These are phyloP conservation scores for Encephalitozoon intestinalis DNA, from an alignment of 371 early-diverging fungal genomes.

Conservation along the genomic window DNA sequence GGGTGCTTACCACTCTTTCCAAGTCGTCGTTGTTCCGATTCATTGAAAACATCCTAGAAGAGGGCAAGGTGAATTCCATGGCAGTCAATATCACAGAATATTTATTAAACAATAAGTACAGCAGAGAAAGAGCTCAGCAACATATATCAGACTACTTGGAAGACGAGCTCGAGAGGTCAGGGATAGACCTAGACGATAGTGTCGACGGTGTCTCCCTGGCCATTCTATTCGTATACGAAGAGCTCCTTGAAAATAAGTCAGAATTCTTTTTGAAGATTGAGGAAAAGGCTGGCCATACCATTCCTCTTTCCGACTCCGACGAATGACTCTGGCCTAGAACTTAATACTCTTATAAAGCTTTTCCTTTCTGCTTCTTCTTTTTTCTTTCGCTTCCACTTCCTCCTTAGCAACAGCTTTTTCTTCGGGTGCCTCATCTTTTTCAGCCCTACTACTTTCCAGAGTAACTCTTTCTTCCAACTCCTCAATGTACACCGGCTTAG, in stretches of 20 bases:
- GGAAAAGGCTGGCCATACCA: background rate
- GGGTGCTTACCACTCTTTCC: background rate
- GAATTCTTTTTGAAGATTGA: constrained; percentile 1
- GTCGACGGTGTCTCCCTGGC: constrained; percentile 4
- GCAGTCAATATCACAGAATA: background rate
- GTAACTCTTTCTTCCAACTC: background rate
- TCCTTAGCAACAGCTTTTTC: background rate
- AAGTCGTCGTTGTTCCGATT: constrained; percentile 11
- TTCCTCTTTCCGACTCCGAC: background rate
- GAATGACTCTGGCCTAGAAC: background rate
- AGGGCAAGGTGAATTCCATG: background rate
- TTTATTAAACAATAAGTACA: background rate
- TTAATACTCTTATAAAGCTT: constrained; percentile 5
- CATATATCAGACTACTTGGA: background rate
- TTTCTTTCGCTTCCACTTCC: background rate
- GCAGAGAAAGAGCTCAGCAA: background rate
- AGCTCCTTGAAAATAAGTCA: background rate
- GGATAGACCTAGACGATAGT: constrained; percentile 19
- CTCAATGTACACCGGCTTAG: background rate
- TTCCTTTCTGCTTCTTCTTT: background rate
- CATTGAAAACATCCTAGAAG: background rate
- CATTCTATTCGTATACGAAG: constrained; percentile 17
- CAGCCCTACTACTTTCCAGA: background rate
- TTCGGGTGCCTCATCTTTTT: background rate
- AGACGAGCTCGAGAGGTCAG: background rate